Base-by-base conservation (phyloP, 164 flowering plant species). In the Houttuynia cordata region DNA sequence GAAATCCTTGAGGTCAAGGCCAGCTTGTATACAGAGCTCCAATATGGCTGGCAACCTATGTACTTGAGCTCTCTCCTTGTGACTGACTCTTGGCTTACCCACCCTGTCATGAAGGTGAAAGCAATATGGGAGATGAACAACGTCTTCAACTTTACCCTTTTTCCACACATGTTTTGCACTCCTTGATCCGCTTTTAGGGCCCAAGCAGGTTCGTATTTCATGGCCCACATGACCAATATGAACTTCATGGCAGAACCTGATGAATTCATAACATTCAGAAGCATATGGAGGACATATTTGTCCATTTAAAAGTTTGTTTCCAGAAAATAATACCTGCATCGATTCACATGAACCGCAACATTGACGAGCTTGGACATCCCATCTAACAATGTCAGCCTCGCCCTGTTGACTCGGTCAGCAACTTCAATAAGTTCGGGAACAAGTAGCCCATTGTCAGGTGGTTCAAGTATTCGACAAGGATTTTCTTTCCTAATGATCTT, bases 21-120 rank as follows among this genome's bases (percentile, higher is more conserved):
- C 98, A 63, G 96, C 96, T 62, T 92, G 98, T 68, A 89, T 80
- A 57, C 98, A 89, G 13, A 89, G 87, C 76, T 92, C 98, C 15
- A 92, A 65, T 64, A 92, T 64, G 10, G 96, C 96, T 51, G 93
- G 90, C 52, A 92, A 74, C 30, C 76, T 71, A 1, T 62, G 65
- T 24, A 83, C 74, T 53, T 41, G 62, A 20, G 56, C 67, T 67
- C 76, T 81, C 66, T 92, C 96, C 51, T 84, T 75, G 66, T 92
- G 96, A 14, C 67, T 72, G 59, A 92, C 79, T 67, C 96, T 79
- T 8, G 96, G 87, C 67, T 78, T 80, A 19, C 81, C 86, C 65
- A 80, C 88, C 47, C 98, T 79, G 58, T 92, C 98, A 62, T 71
- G 71, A 49, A 92, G 86, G 76, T 89, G 96, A 71, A 71, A 89